These are phyloP conservation scores for Tieghemiomyces parasiticus DNA, from an alignment of 192 early-diverging fungal genomes.

Conservation along the genomic window DNA sequence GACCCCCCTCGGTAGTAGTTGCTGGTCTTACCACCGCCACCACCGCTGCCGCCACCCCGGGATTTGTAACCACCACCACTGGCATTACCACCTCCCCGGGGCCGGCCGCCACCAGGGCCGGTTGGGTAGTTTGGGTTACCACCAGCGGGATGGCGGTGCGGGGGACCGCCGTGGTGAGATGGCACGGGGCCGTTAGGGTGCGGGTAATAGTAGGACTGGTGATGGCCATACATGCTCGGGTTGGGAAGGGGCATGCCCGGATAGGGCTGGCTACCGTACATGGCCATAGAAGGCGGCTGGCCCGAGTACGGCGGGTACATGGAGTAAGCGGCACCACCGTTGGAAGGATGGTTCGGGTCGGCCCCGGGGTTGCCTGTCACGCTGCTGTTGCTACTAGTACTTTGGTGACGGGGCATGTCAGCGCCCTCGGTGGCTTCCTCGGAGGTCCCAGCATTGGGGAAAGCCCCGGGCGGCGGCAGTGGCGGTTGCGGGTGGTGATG, in stretches of 20 bases:
- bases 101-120: not conserved
- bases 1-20: too few species aligned
- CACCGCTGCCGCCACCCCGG: not conserved
- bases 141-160: not conserved
- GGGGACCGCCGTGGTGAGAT: not conserved
- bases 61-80: not conserved
- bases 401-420: not conserved
- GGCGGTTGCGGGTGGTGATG: too few species aligned
- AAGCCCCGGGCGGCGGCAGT: too few species aligned
- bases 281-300: not conserved
- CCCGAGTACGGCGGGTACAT: not conserved
- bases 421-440: not conserved
- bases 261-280: not conserved
- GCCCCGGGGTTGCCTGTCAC: not conserved
- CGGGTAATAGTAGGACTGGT: not conserved
- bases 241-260: not conserved
- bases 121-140: not conserved
- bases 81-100: not conserved
- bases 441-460: too few species aligned
- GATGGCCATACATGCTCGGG: not conserved
- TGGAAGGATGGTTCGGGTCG: not conserved
- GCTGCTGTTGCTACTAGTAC: not conserved
- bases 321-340: too few species aligned
- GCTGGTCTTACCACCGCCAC: not conserved
- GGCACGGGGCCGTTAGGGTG: not conserved